phyloP scores from a whole-genome alignment of 2,329 filamentous ascomycete species.

The Mycosphaerelloides madeirae region DNA sequence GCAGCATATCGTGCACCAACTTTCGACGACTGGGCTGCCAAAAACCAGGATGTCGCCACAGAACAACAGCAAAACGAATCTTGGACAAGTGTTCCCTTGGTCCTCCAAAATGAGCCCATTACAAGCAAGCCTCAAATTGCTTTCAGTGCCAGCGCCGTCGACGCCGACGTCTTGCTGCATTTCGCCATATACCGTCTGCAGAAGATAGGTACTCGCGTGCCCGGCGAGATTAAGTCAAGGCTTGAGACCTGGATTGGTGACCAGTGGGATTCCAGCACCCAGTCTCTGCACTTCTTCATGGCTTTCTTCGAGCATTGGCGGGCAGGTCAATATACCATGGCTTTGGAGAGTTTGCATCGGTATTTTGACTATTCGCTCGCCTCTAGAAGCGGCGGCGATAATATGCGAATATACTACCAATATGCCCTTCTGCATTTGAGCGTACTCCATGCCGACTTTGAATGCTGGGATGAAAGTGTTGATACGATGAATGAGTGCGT shows the following conservation, averaged over 20 bases:
- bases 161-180: slow-evolving; percentile 56
- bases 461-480: slow-evolving; percentile 84
- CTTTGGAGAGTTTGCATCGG: slow-evolving; percentile 85
- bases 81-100: background rate
- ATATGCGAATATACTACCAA: slow-evolving; percentile 66
- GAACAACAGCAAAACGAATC: slow-evolving; percentile 4
- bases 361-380: slow-evolving; percentile 85
- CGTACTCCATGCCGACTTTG: slow-evolving; percentile 91
- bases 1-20: slow-evolving; percentile 76
- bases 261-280: slow-evolving; percentile 24
- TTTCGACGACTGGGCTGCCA: slow-evolving; percentile 54
- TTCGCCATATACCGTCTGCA: slow-evolving; percentile 88
- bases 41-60: slow-evolving; percentile 41
- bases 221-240: slow-evolving; percentile 65
- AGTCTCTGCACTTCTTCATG: slow-evolving; percentile 32
- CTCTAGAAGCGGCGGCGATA: slow-evolving; percentile 16
- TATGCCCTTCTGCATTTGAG: slow-evolving; percentile 91
- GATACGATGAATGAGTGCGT: slow-evolving; percentile 93
- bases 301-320: slow-evolving; percentile 85
- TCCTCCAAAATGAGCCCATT: background rate
- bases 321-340: slow-evolving; percentile 80
- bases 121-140: background rate
- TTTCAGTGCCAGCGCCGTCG: slow-evolving; percentile 20
- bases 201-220: slow-evolving; percentile 72
- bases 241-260: slow-evolving; percentile 47